Percentiles rank a stretch among this genome's conserved stretches.
Conservation (phyloP, 768 basidiomycete genomes). For the Hemileccinum rubropunctum region DNA sequence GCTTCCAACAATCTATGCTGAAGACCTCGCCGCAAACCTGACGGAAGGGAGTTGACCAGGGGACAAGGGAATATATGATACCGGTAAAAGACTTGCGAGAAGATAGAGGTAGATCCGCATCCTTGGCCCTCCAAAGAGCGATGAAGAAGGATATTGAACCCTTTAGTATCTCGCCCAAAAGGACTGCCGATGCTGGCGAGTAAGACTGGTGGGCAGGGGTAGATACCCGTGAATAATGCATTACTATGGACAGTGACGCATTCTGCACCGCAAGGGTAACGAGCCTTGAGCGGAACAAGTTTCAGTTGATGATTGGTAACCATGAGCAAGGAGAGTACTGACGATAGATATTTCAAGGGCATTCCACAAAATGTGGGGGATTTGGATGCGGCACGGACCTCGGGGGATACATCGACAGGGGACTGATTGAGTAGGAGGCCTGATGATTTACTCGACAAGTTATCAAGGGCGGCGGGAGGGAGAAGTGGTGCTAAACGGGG, state of each 20-base stretch:
- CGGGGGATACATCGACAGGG: slow-evolving; percentile 33
- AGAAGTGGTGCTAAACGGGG: slow-evolving; percentile 52
- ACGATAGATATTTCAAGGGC: slow-evolving; percentile 82
- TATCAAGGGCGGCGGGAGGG: slow-evolving; percentile 45
- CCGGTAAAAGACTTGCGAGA: slow-evolving; percentile 40
- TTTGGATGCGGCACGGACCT: slow-evolving; percentile 21
- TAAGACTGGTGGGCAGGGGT: slow-evolving; percentile 76
- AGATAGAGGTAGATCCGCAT: slow-evolving; percentile 40
- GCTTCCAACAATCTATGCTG: slow-evolving; percentile 93
- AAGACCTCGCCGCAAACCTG: slow-evolving; percentile 73
- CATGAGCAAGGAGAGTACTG: slow-evolving; percentile 29
- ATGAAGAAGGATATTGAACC: slow-evolving; percentile 88
- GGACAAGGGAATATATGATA: slow-evolving; percentile 37
- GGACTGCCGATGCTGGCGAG: slow-evolving; percentile 91
- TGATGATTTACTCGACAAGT: slow-evolving; percentile 39
- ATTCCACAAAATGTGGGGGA: slow-evolving; percentile 63
- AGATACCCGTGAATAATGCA: slow-evolving; percentile 97
- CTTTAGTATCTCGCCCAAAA: slow-evolving; percentile 93
- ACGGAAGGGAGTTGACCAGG: slow-evolving; percentile 49
- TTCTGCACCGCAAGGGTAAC: slow-evolving; percentile 93
- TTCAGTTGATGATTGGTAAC: slow-evolving; percentile 2
- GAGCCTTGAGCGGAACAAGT: slow-evolving; percentile 41
- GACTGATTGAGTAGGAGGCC: slow-evolving; percentile 35
- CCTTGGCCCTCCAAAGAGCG: slow-evolving; percentile 58
- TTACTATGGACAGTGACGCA: slow-evolving; percentile 91